Percentiles rank a stretch among this genome's conserved stretches.
Evolutionary conservation across 2,329 filamentous ascomycete species (phyloP).

Genomic region (Exophiala sp.): DNA sequence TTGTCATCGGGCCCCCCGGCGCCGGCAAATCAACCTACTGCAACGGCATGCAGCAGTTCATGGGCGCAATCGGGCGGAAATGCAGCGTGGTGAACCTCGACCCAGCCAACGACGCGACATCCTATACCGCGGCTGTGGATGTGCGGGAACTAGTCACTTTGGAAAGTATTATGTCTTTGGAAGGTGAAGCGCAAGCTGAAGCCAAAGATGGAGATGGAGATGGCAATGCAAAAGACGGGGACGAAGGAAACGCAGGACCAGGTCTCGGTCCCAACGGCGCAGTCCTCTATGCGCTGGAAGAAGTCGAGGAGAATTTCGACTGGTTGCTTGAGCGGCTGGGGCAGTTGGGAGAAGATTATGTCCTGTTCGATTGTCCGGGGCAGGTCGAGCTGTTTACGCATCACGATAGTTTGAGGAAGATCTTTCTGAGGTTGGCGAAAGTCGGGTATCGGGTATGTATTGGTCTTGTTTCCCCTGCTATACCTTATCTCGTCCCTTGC

Average conservation of each 20-base stretch:
- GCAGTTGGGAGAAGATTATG: constrained; percentile 77
- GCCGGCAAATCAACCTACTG: constrained; percentile 97
- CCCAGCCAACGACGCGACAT: constrained; percentile 89
- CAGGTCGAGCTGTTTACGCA: constrained; percentile 97
- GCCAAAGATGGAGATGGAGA: constrained; percentile 34
- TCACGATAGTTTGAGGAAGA: constrained; percentile 82
- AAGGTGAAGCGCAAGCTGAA: constrained; percentile 92
- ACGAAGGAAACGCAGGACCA: background rate
- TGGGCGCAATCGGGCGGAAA: constrained; percentile 88
- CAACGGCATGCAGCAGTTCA: constrained; percentile 98
- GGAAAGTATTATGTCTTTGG: constrained; percentile 90
- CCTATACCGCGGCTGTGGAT: constrained; percentile 82
- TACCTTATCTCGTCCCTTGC: background rate
- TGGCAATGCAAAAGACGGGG: background rate
- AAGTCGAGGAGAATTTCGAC: constrained; percentile 87
- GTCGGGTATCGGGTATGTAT: constrained; percentile 76
- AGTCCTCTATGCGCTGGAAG: constrained; percentile 87
- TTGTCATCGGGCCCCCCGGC: constrained; percentile 89
- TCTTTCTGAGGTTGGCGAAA: constrained; percentile 86
- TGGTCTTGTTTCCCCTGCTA: constrained; percentile 5
- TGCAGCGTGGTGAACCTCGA: constrained; percentile 95
- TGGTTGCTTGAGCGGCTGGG: constrained; percentile 81
- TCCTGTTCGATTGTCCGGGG: constrained; percentile 92
- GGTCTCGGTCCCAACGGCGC: constrained; percentile 81
- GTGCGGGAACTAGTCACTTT: constrained; percentile 83